Evolutionary conservation across 1,284 basidiomycete species (phyloP).

Genomic region (Tylopilus sp.): DNA sequence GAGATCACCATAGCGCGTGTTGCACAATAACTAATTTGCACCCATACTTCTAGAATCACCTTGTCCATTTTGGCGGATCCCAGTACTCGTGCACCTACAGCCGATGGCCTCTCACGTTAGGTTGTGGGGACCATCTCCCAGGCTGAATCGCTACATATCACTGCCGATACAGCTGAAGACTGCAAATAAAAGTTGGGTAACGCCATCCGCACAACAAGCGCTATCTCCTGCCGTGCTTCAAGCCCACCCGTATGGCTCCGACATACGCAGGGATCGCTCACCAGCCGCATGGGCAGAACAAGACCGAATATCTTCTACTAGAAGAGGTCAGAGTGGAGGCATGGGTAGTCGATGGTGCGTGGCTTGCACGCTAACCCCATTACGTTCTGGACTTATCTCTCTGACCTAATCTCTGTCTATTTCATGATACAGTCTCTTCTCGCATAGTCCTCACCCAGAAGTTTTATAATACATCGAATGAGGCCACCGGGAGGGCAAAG

Average conservation of each 20-base stretch:
- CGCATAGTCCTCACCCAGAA: conserved; percentile 61
- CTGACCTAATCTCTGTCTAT: conserved; percentile 5
- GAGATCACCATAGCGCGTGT: conserved; percentile 20
- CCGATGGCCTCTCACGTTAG: conserved; percentile 14
- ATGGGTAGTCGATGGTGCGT: conserved; percentile 60
- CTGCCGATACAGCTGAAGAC: conserved; percentile 15
- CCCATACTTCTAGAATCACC: background rate
- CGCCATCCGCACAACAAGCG: background rate
- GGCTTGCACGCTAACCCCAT: background rate
- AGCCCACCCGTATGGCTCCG: conserved; percentile 25
- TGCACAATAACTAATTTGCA: background rate
- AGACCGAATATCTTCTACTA: conserved; percentile 49
- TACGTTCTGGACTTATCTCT: conserved; percentile 11
- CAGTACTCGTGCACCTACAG: conserved; percentile 4
- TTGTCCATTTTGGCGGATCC: background rate
- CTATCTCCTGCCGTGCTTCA: background rate
- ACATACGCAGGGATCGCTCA: conserved; percentile 51
- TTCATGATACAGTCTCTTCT: conserved; percentile 54
- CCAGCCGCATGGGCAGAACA: conserved; percentile 30
- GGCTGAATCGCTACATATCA: conserved; percentile 9
- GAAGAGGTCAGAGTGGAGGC: conserved; percentile 54
- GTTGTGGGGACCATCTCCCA: background rate
- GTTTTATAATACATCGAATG: conserved; percentile 53
- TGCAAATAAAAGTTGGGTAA: conserved; percentile 25
- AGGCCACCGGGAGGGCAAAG: conserved; percentile 55